phyloP scores from a whole-genome alignment of 2,329 filamentous ascomycete genomes.

The Hymenoscyphus occultus region DNA sequence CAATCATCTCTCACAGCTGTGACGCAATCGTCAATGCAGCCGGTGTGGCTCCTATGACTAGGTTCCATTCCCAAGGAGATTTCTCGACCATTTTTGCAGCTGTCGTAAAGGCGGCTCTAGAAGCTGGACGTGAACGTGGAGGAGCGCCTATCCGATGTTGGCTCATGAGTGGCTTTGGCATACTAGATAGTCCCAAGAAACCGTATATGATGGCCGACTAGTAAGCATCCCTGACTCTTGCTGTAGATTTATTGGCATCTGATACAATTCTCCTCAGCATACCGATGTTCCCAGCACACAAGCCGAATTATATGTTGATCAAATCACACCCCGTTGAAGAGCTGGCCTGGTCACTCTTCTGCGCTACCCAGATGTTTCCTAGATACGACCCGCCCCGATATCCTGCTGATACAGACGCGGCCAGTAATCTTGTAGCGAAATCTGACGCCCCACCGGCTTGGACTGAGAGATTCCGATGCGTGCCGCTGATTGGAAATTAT shows the following conservation, averaged over 20 bases:
- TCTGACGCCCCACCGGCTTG: slow-evolving; percentile 18
- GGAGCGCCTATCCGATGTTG: slow-evolving; percentile 38
- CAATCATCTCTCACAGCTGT: slow-evolving; percentile 39
- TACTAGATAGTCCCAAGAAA: slow-evolving; percentile 39
- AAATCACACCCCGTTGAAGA: slow-evolving; percentile 23
- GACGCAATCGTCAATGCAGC: slow-evolving; percentile 42
- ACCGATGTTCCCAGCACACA: slow-evolving; percentile 20
- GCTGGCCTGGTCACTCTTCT: slow-evolving; percentile 41
- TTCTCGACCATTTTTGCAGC: slow-evolving; percentile 39
- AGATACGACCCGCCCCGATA: slow-evolving; percentile 28
- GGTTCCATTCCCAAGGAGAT: slow-evolving; percentile 38
- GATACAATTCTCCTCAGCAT: slow-evolving; percentile 12
- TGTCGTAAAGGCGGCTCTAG: slow-evolving; percentile 36
- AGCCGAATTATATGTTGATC: slow-evolving; percentile 26
- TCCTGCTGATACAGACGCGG: slow-evolving; percentile 23
- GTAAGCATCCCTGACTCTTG: slow-evolving; percentile 27
- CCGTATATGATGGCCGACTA: slow-evolving; percentile 37
- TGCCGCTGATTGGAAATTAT: slow-evolving; percentile 34
- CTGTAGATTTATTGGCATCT: too few species aligned
- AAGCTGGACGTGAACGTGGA: slow-evolving; percentile 37
- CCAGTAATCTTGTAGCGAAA: slow-evolving; percentile 22
- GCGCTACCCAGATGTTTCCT: slow-evolving; percentile 38
- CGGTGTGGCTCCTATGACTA: slow-evolving; percentile 33
- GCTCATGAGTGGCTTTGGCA: slow-evolving; percentile 39
- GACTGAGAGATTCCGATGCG: slow-evolving; percentile 15